Conservation (phyloP, 495 filamentous ascomycete species). For the Monascus purpureus region DNA sequence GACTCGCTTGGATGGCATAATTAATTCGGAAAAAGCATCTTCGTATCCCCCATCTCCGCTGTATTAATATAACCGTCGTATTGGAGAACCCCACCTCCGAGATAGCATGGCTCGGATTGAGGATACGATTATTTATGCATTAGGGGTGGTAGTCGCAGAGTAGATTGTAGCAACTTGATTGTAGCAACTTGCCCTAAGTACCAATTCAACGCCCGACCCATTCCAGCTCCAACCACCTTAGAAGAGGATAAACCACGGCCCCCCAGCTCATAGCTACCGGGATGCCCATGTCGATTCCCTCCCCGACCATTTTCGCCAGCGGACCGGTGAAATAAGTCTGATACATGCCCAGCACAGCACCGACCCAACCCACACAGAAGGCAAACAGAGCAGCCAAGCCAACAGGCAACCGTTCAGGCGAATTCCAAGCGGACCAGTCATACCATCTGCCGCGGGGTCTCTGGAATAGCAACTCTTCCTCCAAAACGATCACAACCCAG, state of each 20-base stretch:
- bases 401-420: slow-evolving; percentile 35
- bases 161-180: too few relatives aligned
- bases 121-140: too few relatives aligned
- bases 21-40: too few relatives aligned
- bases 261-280: slow-evolving; percentile 20
- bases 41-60: too few relatives aligned
- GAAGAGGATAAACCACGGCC: slow-evolving; percentile 19
- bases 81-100: too few relatives aligned
- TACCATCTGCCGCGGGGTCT: slow-evolving; percentile 20
- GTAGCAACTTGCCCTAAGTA: too few relatives aligned
- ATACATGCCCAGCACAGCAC: slow-evolving; percentile 47
- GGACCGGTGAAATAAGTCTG: slow-evolving; percentile 47
- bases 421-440: slow-evolving; percentile 45
- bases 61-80: too few relatives aligned
- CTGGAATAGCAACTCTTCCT: slow-evolving; percentile 41
- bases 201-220: not conserved
- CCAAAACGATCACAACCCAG: slow-evolving; percentile 35
- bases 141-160: too few relatives aligned
- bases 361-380: slow-evolving; percentile 49
- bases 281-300: slow-evolving; percentile 19
- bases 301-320: slow-evolving; percentile 31
- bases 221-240: slow-evolving; percentile 19
- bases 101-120: too few relatives aligned
- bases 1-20: too few relatives aligned
- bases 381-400: slow-evolving; percentile 42